Conservation (phyloP, 208 protist species). For the Leishmania mexicana region DNA sequence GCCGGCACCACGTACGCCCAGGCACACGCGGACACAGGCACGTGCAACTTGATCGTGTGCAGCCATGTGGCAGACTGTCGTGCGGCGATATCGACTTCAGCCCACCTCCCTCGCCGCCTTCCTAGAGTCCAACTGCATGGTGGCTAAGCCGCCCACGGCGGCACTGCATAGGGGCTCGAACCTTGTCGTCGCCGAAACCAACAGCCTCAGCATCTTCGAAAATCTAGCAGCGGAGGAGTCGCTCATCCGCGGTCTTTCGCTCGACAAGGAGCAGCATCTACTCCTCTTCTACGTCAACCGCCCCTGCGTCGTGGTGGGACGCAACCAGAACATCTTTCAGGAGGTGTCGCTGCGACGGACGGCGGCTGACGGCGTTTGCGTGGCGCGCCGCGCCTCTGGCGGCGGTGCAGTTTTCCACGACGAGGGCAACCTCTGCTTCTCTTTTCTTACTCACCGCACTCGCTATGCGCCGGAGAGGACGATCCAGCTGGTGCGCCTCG, state of each 20-base stretch:
- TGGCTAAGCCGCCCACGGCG: constrained; percentile 1
- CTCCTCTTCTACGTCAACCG: constrained; percentile 78
- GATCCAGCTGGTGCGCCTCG: constrained; percentile 67
- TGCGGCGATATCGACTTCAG: not conserved
- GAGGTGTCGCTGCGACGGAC: constrained; percentile 63
- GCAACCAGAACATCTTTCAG: constrained; percentile 82
- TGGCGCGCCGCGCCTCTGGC: constrained; percentile 81
- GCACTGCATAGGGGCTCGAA: not conserved
- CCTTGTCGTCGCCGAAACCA: constrained; percentile 41
- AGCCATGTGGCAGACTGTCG: constrained; percentile 10
- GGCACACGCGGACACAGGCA: not conserved
- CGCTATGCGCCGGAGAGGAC: constrained; percentile 76
- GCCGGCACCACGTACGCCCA: not conserved
- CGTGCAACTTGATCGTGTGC: not conserved
- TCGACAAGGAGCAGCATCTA: constrained; percentile 39
- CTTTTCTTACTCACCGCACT: constrained; percentile 74
- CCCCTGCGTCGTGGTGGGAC: constrained; percentile 84
- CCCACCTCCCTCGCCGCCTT: constrained; percentile 2
- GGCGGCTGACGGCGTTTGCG: constrained; percentile 39
- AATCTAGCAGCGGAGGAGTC: constrained; percentile 83
- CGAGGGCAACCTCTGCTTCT: constrained; percentile 78
- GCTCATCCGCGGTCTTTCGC: constrained; percentile 54
- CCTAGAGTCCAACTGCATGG: constrained; percentile 4
- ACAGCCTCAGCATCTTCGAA: constrained; percentile 61
- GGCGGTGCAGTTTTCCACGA: constrained; percentile 90